phyloP scores from a whole-genome alignment of 1,284 basidiomycete genomes.

The Naganishia albida region DNA sequence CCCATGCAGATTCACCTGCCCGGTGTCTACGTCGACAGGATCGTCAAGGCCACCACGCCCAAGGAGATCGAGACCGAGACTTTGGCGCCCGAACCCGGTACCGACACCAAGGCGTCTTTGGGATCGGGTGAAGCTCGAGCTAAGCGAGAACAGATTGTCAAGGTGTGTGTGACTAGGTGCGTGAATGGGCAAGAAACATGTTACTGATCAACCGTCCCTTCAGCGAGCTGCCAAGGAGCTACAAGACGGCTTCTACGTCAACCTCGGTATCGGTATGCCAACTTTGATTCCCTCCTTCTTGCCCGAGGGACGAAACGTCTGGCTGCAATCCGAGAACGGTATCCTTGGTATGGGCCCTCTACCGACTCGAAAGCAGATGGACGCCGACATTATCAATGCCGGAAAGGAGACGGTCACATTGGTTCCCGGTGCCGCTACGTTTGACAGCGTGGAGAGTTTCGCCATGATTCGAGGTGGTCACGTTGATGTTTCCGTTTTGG shows the following conservation, averaged over 20 bases:
- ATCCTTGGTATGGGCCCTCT: slow-evolving; percentile 91
- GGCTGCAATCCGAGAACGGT: slow-evolving; percentile 90
- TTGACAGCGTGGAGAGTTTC: slow-evolving; percentile 89
- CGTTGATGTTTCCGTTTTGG: slow-evolving; percentile 83
- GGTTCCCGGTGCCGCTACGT: slow-evolving; percentile 82
- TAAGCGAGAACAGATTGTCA: slow-evolving; percentile 70
- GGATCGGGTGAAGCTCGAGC: slow-evolving; percentile 58
- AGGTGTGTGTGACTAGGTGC: slow-evolving; percentile 16
- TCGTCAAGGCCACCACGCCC: slow-evolving; percentile 69
- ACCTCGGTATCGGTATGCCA: slow-evolving; percentile 77
- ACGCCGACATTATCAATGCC: slow-evolving; percentile 85
- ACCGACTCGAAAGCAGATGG: slow-evolving; percentile 75
- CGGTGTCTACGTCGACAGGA: slow-evolving; percentile 79
- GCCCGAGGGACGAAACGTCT: slow-evolving; percentile 71
- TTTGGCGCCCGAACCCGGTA: slow-evolving; percentile 58
- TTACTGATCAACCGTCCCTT: not conserved
- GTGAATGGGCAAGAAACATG: not conserved
- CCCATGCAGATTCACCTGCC: slow-evolving; percentile 81
- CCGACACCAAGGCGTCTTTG: slow-evolving; percentile 50
- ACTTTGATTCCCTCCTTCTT: slow-evolving; percentile 82
- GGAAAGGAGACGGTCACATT: slow-evolving; percentile 91
- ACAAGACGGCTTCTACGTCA: slow-evolving; percentile 77
- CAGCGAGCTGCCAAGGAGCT: slow-evolving; percentile 74
- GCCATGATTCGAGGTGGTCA: slow-evolving; percentile 94
- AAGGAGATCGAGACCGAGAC: slow-evolving; percentile 76